Evolutionary conservation across 441 rosid species (phyloP).

Genomic region (Theobroma grandiflorum): DNA sequence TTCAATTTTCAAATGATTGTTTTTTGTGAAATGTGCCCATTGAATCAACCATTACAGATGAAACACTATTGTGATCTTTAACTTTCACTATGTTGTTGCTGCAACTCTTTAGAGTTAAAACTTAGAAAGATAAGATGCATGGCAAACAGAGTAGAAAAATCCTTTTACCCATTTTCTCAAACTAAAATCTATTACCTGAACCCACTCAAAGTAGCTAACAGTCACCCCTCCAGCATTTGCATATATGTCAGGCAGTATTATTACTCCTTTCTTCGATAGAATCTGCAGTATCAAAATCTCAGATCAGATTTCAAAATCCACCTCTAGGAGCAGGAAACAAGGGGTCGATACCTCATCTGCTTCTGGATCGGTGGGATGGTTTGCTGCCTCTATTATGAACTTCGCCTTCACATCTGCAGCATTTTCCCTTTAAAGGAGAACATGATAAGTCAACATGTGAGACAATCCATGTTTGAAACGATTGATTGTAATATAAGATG

Average conservation of each 20-base stretch:
- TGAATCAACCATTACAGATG: background rate
- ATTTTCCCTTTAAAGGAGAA: slow-evolving; percentile 67
- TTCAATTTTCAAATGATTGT: background rate
- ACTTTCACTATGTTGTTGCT: background rate
- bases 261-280: slow-evolving; percentile 84
- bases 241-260: slow-evolving; percentile 90
- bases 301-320: background rate
- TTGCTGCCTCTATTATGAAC: slow-evolving; percentile 95
- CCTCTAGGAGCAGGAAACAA: background rate
- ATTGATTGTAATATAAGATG: background rate
- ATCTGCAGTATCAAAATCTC: slow-evolving; percentile 56
- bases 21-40: background rate
- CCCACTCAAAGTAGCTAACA: slow-evolving; percentile 98
- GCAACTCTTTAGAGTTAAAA: background rate
- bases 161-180: background rate
- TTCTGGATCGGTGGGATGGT: slow-evolving; percentile 96
- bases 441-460: background rate
- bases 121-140: background rate
- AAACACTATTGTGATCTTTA: background rate
- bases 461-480: background rate
- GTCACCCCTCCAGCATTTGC: slow-evolving; percentile 97
- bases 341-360: slow-evolving; percentile 77
- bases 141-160: background rate
- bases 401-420: slow-evolving; percentile 94
- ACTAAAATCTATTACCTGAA: slow-evolving; percentile 60